Percentiles rank a stretch among this genome's conserved stretches.
Evolutionary conservation across 1,284 basidiomycete genomes (phyloP).

Genomic region (Coniferiporia sulphurascens): DNA sequence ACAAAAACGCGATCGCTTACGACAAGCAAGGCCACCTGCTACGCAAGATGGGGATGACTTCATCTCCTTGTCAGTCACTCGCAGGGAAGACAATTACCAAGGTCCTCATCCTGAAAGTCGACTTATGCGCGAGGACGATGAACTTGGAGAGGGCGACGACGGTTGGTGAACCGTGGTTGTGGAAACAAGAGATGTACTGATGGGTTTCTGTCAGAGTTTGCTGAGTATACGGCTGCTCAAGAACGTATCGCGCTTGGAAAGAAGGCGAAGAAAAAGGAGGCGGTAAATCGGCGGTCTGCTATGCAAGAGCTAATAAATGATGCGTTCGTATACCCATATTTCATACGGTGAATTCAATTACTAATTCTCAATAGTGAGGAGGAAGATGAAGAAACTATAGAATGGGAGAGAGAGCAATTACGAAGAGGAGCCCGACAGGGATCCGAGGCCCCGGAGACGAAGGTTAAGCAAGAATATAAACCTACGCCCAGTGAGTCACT

Average conservation of each 20-base stretch:
- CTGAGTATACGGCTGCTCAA: slow-evolving; percentile 86
- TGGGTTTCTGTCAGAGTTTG: slow-evolving; percentile 55
- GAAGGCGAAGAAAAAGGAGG: slow-evolving; percentile 75
- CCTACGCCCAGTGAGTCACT: slow-evolving; percentile 65
- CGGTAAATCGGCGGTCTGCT: slow-evolving; percentile 61
- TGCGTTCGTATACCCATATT: slow-evolving; percentile 47
- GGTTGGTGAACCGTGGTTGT: slow-evolving; percentile 42
- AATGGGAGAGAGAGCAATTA: slow-evolving; percentile 90
- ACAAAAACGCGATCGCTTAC: slow-evolving; percentile 67
- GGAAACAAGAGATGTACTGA: not conserved
- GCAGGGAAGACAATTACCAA: slow-evolving; percentile 44
- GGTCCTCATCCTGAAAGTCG: slow-evolving; percentile 90
- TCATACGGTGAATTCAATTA: slow-evolving; percentile 17
- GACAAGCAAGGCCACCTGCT: slow-evolving; percentile 29
- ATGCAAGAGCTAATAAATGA: slow-evolving; percentile 89
- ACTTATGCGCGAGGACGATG: slow-evolving; percentile 87
- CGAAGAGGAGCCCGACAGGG: slow-evolving; percentile 62
- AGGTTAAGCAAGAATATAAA: slow-evolving; percentile 55
- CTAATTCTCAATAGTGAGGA: slow-evolving; percentile 51
- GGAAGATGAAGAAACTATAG: slow-evolving; percentile 82
- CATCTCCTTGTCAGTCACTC: slow-evolving; percentile 74
- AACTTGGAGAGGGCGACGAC: slow-evolving; percentile 89
- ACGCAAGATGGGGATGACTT: slow-evolving; percentile 64
- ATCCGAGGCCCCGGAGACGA: slow-evolving; percentile 29
- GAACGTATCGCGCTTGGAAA: slow-evolving; percentile 85